These are phyloP conservation scores for Kwoniella bestiolae DNA, from an alignment of 768 basidiomycete species.

Conservation along the genomic window DNA sequence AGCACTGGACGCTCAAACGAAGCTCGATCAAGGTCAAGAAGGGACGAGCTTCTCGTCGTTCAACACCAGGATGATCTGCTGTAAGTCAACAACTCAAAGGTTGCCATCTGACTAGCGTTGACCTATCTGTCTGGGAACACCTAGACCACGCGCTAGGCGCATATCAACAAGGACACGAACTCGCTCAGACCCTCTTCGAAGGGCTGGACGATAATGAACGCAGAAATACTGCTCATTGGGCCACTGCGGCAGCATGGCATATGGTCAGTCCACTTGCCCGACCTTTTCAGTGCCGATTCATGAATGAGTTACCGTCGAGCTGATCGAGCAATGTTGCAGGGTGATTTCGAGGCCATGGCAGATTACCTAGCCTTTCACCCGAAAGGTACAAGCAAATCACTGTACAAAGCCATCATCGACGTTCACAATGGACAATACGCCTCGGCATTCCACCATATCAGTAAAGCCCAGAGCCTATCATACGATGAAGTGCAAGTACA, in stretches of 20 bases:
- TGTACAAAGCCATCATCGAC: conserved; percentile 57
- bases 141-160: conserved; percentile 52
- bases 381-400: conserved; percentile 52
- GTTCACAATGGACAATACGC: conserved; percentile 47
- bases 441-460: conserved; percentile 50
- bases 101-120: too few relatives aligned
- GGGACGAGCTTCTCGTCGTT: conserved; percentile 39
- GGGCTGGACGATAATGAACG: conserved; percentile 47
- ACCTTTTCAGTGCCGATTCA: too few relatives aligned
- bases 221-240: conserved; percentile 51
- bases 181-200: conserved; percentile 47
- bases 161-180: conserved; percentile 44
- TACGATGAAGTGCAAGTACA: conserved; percentile 53
- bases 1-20: conserved; percentile 40
- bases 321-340: conserved; percentile 17
- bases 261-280: conserved; percentile 39
- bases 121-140: background rate
- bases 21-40: conserved; percentile 28
- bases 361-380: conserved; percentile 53
- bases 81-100: conserved; percentile 26
- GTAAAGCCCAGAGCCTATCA: conserved; percentile 50
- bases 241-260: conserved; percentile 53
- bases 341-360: conserved; percentile 55
- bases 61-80: conserved; percentile 50
- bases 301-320: too few relatives aligned